Percentiles rank a stretch among this genome's conserved stretches.
Conservation (phyloP, 352 stramenopile genomes). For the Phytophthora sansomeana region DNA sequence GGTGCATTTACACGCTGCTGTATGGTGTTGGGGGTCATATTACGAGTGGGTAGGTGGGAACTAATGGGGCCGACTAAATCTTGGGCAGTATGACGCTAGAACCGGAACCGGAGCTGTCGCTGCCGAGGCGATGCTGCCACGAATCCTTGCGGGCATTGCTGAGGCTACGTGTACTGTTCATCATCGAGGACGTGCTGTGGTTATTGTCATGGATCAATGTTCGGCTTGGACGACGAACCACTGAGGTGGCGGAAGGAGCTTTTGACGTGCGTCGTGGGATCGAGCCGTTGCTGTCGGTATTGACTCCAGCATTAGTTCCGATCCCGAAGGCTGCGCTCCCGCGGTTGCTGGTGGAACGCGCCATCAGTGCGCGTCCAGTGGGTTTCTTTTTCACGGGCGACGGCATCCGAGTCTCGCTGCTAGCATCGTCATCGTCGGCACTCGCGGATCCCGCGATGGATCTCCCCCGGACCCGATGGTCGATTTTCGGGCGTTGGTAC, state of each 20-base stretch:
- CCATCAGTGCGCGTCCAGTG: conserved; percentile 36
- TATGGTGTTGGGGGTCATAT: neutral
- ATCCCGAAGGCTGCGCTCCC: conserved; percentile 32
- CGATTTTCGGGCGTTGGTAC: conserved; percentile 16
- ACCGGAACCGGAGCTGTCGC: conserved; percentile 36
- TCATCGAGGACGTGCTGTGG: conserved; percentile 24
- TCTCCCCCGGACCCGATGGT: conserved; percentile 18
- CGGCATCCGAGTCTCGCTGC: conserved; percentile 51
- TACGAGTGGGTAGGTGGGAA: neutral
- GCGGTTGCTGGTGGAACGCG: conserved; percentile 49
- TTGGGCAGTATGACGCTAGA: conserved; percentile 61
- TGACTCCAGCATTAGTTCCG: conserved; percentile 19
- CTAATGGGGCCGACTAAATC: conserved; percentile 35
- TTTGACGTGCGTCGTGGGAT: conserved; percentile 57
- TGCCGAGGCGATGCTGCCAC: conserved; percentile 32
- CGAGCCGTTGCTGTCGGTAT: conserved; percentile 32
- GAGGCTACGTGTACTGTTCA: conserved; percentile 38
- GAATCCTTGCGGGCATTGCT: conserved; percentile 24
- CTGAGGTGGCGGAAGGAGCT: conserved; percentile 11
- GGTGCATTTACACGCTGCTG: neutral
- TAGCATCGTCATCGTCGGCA: conserved; percentile 33
- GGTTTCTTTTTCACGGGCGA: conserved; percentile 70
- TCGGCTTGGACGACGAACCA: conserved; percentile 27
- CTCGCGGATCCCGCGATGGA: conserved; percentile 8
- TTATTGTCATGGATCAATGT: conserved; percentile 37